These are phyloP conservation scores for Cladophialophora carrionii DNA, from an alignment of 2,329 filamentous ascomycete genomes.

Conservation along the genomic window DNA sequence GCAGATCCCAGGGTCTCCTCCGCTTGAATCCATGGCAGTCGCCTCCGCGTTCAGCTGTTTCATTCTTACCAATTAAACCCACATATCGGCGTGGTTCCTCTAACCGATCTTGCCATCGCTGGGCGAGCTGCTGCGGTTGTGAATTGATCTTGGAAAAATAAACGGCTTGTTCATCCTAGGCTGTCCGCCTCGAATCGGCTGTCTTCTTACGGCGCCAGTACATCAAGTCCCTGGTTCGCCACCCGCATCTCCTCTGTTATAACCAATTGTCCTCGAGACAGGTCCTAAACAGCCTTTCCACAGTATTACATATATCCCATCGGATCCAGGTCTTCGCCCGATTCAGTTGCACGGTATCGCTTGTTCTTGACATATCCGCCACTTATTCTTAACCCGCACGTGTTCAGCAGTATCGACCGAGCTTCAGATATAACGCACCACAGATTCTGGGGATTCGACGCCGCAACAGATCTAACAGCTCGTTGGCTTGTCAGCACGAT, in stretches of 20 bases:
- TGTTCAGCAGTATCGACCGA: neutral
- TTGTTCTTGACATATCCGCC: neutral
- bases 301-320: neutral
- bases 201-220: neutral
- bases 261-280: neutral
- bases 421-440: neutral
- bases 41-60: slow-evolving; percentile 7
- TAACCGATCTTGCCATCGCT: slow-evolving; percentile 10
- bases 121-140: neutral
- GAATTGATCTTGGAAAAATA: neutral
- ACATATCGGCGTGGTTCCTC: slow-evolving; percentile 3
- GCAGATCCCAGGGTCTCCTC: neutral
- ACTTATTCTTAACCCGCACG: neutral
- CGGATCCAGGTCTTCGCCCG: neutral
- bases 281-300: neutral
- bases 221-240: slow-evolving; percentile 4
- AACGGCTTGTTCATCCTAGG: slow-evolving; percentile 5
- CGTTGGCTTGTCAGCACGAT: neutral
- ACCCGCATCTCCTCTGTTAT: neutral
- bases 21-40: slow-evolving; percentile 4
- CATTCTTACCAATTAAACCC: slow-evolving; percentile 6
- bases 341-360: neutral
- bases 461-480: neutral
- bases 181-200: neutral
- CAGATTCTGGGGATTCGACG: neutral